Conservation (phyloP, 805 yeast species). For the Metschnikowia bowlesiae region DNA sequence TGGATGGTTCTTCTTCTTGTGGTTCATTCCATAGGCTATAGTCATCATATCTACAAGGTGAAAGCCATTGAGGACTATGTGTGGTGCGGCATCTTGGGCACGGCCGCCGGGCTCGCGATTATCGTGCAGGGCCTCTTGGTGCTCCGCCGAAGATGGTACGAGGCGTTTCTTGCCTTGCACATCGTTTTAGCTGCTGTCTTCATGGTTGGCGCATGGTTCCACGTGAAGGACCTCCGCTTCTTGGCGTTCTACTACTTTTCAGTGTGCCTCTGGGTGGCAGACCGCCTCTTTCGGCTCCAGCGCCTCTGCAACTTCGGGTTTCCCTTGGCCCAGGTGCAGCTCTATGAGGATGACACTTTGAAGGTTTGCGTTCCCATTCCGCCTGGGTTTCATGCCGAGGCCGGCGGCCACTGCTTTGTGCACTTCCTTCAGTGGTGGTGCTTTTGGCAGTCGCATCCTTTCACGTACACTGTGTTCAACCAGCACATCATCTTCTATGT, state of each 20-base stretch:
- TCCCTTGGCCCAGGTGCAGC: constrained; percentile 43
- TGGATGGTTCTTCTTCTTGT: constrained; percentile 36
- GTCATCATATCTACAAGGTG: constrained; percentile 2
- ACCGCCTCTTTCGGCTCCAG: constrained; percentile 49
- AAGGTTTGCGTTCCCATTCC: constrained; percentile 50
- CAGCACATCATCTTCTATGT: constrained; percentile 21
- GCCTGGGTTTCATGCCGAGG: constrained; percentile 48
- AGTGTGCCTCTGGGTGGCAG: constrained; percentile 15
- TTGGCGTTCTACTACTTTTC: constrained; percentile 15
- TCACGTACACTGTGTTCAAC: constrained; percentile 37
- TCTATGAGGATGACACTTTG: constrained; percentile 44
- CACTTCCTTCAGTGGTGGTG: constrained; percentile 42
- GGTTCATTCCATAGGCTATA: constrained; percentile 34
- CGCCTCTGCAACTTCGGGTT: constrained; percentile 60
- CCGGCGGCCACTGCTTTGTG: constrained; percentile 62
- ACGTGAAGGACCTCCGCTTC: constrained; percentile 37
- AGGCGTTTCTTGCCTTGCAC: constrained; percentile 33
- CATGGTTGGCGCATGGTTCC: constrained; percentile 46
- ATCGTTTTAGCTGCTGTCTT: constrained; percentile 33
- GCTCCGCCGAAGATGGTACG: constrained; percentile 46
- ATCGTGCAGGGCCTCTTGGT: constrained; percentile 43
- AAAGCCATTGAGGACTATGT: constrained; percentile 15
- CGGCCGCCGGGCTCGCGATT: constrained; percentile 43
- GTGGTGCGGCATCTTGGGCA: constrained; percentile 35
- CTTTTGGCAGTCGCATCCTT: constrained; percentile 69